Evolutionary conservation across 257 asterid genomes (phyloP), one percentile per base, ranked within the genome.

Genomic region (Solanum clarkiae): DNA sequence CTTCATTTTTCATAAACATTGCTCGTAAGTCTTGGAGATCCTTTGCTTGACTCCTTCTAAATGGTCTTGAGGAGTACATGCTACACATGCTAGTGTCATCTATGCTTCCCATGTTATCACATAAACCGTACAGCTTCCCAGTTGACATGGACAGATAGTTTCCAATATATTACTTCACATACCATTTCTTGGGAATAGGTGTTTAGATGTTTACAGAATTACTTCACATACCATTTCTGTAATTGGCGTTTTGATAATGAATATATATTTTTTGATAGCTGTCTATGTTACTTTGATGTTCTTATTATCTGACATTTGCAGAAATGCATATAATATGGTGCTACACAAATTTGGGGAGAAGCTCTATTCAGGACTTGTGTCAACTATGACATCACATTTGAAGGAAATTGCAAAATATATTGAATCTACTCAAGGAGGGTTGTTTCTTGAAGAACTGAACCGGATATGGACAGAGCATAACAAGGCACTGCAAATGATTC

Each of bases 261-360:
- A 36, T 36, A 36, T 36, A 36, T 47, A 8, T 47, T 1, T 9
- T 51, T 77, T 51, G 82, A 77, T 77, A 77, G 47, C 10, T 22
- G 36, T 36, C 82, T 77, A 10, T 51, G 10, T 51, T 77, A 77
- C 63, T 26, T 77, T 51, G 62, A 47, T n/a, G 72, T 45, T 57
- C 81, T 83, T 62, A 63, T 12, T 66, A 42, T 57, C 13, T 84
- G 81, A 36, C 36, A 53, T 53, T 15, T 69, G 70, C 90, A 88
- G 90, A 83, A 88, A 86, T 86, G 90, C 90, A 62, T 88, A 88
- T 62, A 88, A 88, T 69, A 88, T 88, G 90, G 88, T 88, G n/a
- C 85, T 88, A 63, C 90, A 88, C 82, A 88, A 88, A 80, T 88
- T 84, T 80, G 90, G 90, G 60, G 90, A 88, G 82, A 88, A 80